Evolutionary conservation across 2,329 filamentous ascomycete genomes (phyloP).

Genomic region (Pochonia chlamydosporia): DNA sequence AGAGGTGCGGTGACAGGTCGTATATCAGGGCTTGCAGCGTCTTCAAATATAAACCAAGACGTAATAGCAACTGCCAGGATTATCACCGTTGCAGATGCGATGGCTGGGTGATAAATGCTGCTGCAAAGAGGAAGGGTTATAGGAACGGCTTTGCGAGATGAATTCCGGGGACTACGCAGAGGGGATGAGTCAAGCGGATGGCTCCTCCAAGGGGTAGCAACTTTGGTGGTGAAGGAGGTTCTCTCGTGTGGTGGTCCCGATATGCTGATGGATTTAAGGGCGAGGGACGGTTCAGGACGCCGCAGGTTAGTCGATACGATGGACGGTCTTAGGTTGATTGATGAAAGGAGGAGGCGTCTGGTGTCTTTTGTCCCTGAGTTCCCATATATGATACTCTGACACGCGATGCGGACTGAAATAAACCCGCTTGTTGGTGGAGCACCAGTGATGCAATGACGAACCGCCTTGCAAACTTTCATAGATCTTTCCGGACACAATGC

Average conservation of each 20-base stretch:
- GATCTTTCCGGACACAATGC: too few species aligned
- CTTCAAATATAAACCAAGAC: constrained; percentile 1
- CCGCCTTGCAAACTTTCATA: too few species aligned
- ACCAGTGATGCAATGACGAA: too few species aligned
- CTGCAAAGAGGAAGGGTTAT: neutral
- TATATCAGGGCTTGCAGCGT: neutral
- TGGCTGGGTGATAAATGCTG: neutral
- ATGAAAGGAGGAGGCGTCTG: too few species aligned
- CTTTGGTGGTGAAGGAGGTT: neutral
- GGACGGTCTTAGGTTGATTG: too few species aligned
- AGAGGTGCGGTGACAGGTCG: neutral
- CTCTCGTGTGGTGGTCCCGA: neutral
- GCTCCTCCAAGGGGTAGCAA: neutral
- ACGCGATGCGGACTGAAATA: too few species aligned
- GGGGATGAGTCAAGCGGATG: neutral
- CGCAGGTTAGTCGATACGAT: too few species aligned
- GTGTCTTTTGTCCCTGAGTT: too few species aligned
- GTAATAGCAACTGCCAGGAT: constrained; percentile 4
- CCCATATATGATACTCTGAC: too few species aligned
- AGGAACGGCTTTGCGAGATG: neutral
- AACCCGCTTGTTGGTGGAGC: too few species aligned
- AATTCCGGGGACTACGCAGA: neutral
- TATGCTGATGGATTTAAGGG: neutral
- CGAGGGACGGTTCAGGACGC: neutral
- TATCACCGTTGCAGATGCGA: constrained; percentile 6